These are phyloP conservation scores for Nelumbo lutea DNA, from an alignment of 164 flowering plant species.

Conservation along the genomic window DNA sequence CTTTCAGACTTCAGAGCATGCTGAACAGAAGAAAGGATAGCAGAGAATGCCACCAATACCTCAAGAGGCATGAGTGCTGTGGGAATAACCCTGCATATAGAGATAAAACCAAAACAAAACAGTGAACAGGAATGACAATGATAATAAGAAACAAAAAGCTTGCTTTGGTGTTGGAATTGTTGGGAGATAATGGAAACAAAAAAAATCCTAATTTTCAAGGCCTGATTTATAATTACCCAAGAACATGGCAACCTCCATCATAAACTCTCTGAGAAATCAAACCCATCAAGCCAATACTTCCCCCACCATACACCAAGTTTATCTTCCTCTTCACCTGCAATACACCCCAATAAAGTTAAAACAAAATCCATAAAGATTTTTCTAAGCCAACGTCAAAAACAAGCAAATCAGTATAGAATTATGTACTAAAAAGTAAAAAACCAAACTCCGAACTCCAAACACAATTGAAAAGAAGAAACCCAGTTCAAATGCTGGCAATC, in stretches of 20 bases:
- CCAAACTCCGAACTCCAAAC: background rate
- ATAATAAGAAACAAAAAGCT: slow-evolving; percentile 5
- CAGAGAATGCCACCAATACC: slow-evolving; percentile 35
- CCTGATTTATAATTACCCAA: slow-evolving; percentile 48
- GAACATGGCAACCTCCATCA: slow-evolving; percentile 85
- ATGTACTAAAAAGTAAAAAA: slow-evolving; percentile 1
- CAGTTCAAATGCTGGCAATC: background rate
- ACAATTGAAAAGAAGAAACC: background rate
- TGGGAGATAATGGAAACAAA: background rate
- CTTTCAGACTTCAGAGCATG: no score
- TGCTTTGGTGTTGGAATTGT: background rate
- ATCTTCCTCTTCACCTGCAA: slow-evolving; percentile 77
- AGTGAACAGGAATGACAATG: slow-evolving; percentile 4
- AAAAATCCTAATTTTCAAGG: background rate
- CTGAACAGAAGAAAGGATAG: background rate
- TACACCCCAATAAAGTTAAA: background rate
- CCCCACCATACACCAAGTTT: slow-evolving; percentile 95
- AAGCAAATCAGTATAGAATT: slow-evolving; percentile 1
- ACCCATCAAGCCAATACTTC: slow-evolving; percentile 96
- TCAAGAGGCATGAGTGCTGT: slow-evolving; percentile 87
- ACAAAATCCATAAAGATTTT: background rate
- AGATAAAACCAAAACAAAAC: slow-evolving; percentile 12
- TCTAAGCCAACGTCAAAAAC: background rate
- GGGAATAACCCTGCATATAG: slow-evolving; percentile 73
- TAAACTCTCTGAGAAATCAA: slow-evolving; percentile 60